Evolutionary conservation across 495 filamentous ascomycete species (phyloP).

Genomic region (Trypethelium eluteriae): DNA sequence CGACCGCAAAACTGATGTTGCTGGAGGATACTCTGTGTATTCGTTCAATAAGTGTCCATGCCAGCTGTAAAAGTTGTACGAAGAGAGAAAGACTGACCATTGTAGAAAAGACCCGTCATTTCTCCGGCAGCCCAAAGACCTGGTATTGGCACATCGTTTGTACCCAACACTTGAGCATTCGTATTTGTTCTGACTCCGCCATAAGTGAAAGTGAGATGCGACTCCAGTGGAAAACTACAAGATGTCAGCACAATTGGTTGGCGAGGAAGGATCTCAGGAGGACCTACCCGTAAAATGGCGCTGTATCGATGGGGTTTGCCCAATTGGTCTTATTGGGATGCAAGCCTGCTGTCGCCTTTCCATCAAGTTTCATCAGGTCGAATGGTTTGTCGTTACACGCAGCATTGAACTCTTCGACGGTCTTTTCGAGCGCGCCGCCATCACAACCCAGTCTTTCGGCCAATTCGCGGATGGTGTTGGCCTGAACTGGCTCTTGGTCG

Average conservation of each 20-base stretch:
- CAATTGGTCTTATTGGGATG: slow-evolving; percentile 29
- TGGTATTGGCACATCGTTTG: slow-evolving; percentile 26
- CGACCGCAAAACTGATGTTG: slow-evolving; percentile 22
- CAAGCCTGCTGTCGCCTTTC: slow-evolving; percentile 25
- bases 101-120: slow-evolving; percentile 25
- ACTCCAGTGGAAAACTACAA: neutral
- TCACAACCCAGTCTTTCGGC: slow-evolving; percentile 26
- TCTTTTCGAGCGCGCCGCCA: slow-evolving; percentile 26
- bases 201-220: slow-evolving; percentile 21
- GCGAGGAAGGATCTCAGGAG: slow-evolving; percentile 10
- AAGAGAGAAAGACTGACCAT: neutral
- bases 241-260: neutral
- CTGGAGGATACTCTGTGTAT: slow-evolving; percentile 22
- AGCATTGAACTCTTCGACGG: slow-evolving; percentile 27
- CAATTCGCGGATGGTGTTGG: slow-evolving; percentile 25
- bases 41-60: too few relatives aligned
- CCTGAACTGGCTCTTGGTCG: slow-evolving; percentile 25
- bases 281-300: slow-evolving; percentile 25
- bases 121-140: slow-evolving; percentile 18
- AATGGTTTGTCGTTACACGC: slow-evolving; percentile 27
- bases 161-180: slow-evolving; percentile 21
- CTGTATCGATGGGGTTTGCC: slow-evolving; percentile 24
- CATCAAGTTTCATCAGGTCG: slow-evolving; percentile 30
- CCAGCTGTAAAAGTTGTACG: too few relatives aligned
- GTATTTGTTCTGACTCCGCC: slow-evolving; percentile 26